A percentile compares a stretch with the other conserved stretches of the same genome.
Evolutionary conservation across 78 protist genomes (phyloP).

Genomic region (Emiliania huxleyi): DNA sequence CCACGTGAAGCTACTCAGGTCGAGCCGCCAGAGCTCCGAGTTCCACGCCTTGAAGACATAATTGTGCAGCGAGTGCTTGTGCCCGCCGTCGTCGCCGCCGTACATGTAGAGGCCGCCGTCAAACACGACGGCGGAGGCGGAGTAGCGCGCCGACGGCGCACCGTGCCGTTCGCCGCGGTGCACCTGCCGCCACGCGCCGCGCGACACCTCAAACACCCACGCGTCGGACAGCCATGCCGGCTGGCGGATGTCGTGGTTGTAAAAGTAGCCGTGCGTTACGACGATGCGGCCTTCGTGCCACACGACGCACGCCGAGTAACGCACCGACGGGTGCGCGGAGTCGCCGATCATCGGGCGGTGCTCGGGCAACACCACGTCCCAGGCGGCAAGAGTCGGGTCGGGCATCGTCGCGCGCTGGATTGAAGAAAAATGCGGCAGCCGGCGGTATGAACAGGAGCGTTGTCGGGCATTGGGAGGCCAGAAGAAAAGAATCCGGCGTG

Average conservation of each 20-base stretch:
- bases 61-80: background rate
- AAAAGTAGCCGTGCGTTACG: background rate
- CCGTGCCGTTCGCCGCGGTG: background rate
- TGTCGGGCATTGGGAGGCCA: too few relatives aligned
- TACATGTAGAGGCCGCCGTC: background rate
- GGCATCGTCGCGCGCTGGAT: too few relatives aligned
- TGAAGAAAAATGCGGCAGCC: too few relatives aligned
- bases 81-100: slow-evolving; percentile 23
- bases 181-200: background rate
- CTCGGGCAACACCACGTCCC: background rate
- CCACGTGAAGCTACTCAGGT: background rate
- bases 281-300: background rate
- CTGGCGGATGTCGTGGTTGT: background rate
- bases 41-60: background rate
- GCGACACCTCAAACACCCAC: background rate
- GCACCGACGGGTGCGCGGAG: background rate
- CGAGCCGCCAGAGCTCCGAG: background rate
- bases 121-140: background rate
- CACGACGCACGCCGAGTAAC: background rate
- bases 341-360: background rate
- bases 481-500: too few relatives aligned
- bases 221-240: slow-evolving; percentile 11
- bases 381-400: too few relatives aligned
- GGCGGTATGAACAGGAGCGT: too few relatives aligned
- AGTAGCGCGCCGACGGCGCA: slow-evolving; percentile 7